phyloP scores from a whole-genome alignment of 2,329 filamentous ascomycete species.

The Penicillium verrucosum region DNA sequence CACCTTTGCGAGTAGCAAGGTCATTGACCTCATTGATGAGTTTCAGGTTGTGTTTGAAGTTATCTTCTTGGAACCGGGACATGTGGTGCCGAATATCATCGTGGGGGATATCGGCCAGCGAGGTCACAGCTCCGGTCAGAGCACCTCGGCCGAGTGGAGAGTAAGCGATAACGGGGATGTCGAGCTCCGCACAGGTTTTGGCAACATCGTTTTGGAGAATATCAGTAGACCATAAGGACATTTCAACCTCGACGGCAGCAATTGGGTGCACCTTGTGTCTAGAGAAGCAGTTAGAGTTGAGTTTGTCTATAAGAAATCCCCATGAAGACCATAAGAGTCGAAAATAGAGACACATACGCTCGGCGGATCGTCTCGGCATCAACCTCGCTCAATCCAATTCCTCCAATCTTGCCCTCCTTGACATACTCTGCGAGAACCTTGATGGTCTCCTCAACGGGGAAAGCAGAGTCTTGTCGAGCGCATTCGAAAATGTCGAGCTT shows the following conservation, averaged over 20 bases:
- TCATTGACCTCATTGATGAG: constrained; percentile 47
- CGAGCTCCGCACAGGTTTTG: constrained; percentile 53
- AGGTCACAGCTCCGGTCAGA: constrained; percentile 50
- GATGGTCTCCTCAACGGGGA: constrained; percentile 49
- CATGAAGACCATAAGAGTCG: neutral
- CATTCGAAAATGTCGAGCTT: constrained; percentile 61
- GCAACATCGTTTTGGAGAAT: constrained; percentile 59
- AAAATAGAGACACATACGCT: constrained; percentile 30
- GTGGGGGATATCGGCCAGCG: constrained; percentile 46
- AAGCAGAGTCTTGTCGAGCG: constrained; percentile 54
- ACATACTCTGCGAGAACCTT: constrained; percentile 38
- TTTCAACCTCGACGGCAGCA: constrained; percentile 59
- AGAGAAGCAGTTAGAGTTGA: constrained; percentile 32
- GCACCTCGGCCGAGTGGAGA: constrained; percentile 59
- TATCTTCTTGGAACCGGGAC: constrained; percentile 52
- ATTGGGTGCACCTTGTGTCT: constrained; percentile 54
- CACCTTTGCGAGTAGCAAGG: constrained; percentile 46
- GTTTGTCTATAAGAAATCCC: neutral
- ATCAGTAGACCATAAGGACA: constrained; percentile 56
- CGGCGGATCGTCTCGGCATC: constrained; percentile 45
- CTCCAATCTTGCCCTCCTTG: constrained; percentile 45
- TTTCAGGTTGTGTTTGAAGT: constrained; percentile 50
- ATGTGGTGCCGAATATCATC: constrained; percentile 45
- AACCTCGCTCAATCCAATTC: constrained; percentile 45
- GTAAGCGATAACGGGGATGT: constrained; percentile 59